Evolutionary conservation across 2,329 filamentous ascomycete species (phyloP), one percentile per base, ranked within the genome.

Genomic region (Cladosporium sp.): DNA sequence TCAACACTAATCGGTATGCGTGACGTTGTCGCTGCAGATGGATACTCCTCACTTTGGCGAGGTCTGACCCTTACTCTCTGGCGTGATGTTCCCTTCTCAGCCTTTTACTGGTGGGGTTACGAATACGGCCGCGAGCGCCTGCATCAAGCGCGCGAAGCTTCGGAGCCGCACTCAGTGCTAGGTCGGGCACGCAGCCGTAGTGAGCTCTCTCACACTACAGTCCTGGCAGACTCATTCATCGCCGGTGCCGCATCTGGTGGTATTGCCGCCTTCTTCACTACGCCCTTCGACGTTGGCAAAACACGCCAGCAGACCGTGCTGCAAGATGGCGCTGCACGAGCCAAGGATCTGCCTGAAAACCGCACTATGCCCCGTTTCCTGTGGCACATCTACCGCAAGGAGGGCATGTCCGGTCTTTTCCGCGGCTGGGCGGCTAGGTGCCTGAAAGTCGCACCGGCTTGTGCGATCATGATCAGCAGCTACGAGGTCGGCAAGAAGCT

Each of bases 401-500:
- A 98, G 78, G 95, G 95, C 1, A 76, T 88, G 18, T 76, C 86
- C 1, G 95, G 95, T 0, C 81, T 99, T 5, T 98, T 96, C 86
- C 91, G 85, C 72, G 95, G 95, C 52, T 97, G 93, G 92, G 89
- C 92, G 28, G 93, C 95, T 0, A 85, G 95, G 46, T 96, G 92
- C 70, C 82, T 98, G 67, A 98, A 98, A 77, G 93, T 99, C 5
- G 94, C 95, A 1, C 95, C 95, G 1, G 92, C 94, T 0, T 99
- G 95, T 79, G 95, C 95, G 31, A 98, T 99, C 76, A 99, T 99
- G 95, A 98, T 99, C 76, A 96, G 92, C 76, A 97, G 90, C 76
- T 99, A 98, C 78, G 95, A 99, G 78, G 86, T 98, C 44, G 93
- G 95, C 60, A 99, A 99, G 84, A 89, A 91, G 77, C 89, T 91